Evolutionary conservation across 768 basidiomycete species (phyloP), one percentile per base, ranked within the genome.

Genomic region (Suillus luteus): DNA sequence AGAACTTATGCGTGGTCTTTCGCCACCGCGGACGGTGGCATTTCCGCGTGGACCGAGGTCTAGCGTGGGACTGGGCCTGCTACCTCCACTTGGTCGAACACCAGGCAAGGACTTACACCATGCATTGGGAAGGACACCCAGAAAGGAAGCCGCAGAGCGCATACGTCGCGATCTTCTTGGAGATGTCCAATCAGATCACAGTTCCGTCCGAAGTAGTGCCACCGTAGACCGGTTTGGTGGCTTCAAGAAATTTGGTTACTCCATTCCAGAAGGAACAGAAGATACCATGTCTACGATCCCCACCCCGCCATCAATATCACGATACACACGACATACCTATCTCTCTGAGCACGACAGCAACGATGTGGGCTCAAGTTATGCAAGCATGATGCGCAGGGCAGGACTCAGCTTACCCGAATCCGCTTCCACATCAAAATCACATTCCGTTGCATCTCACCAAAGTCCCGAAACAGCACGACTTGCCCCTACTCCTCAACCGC

Each of bases 221-320:
- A 62, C 68, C n/a, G 67, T 66, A 37, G 57, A 58, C 57, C 57
- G 57, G 24, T 58, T 31, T 58, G 70, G 65, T 63, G 67, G 70
- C 55, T 76, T 72, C 35, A 75, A 72, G 62, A 72, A 68, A 31
- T 74, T 68, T 62, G 72, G 72, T 37, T 76, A 75, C 62, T 63
- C 57, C 10, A n/a, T 59, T n/a, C 33, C 46, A 6, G 19, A 61
- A 15, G 41, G 19, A 65, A 74, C 65, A 61, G 88, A 86, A 66
- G 86, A 88, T 27, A 91, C 85, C 62, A 81, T 86, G 81, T 89
- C 87, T 74, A 86, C 86, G 15, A 82, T 90, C 60, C 83, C 87
- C 1, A 86, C 87, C 2, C 88, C 89, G 7, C 91, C 90, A 33
- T 91, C 90, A 0, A 78, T 92, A 15, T 85, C 88, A 15, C 80